A percentile compares a stretch with the other conserved stretches of the same genome.
phyloP scores from a whole-genome alignment of 2,329 filamentous ascomycete species.

The Leptodontidium sp. region DNA sequence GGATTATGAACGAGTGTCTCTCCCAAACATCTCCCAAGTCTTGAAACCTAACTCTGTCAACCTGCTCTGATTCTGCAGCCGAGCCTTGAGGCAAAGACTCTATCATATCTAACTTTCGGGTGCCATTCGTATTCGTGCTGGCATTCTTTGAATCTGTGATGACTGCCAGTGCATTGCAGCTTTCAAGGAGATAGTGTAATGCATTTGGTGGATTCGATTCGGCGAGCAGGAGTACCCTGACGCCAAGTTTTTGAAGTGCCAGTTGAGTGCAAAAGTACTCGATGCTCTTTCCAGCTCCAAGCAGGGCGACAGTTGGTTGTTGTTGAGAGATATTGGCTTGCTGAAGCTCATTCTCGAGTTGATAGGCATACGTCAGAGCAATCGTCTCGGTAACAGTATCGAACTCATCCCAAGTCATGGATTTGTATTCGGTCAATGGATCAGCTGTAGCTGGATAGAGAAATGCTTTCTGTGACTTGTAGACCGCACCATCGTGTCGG shows the following conservation, averaged over 20 bases:
- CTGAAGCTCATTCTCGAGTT: constrained; percentile 39
- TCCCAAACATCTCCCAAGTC: constrained; percentile 46
- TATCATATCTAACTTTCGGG: constrained; percentile 39
- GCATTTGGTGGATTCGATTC: constrained; percentile 44
- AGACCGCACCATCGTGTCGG: constrained; percentile 39
- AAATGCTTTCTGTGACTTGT: constrained; percentile 42
- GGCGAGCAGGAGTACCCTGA: constrained; percentile 44
- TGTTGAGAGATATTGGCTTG: constrained; percentile 37
- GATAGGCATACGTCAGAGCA: constrained; percentile 39
- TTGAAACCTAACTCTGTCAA: constrained; percentile 42
- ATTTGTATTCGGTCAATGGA: constrained; percentile 34
- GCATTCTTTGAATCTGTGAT: constrained; percentile 43
- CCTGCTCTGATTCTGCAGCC: constrained; percentile 22
- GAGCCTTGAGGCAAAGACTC: constrained; percentile 32
- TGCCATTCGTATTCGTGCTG: constrained; percentile 33
- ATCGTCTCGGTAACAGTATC: constrained; percentile 40
- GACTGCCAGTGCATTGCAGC: constrained; percentile 41
- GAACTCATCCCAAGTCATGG: constrained; percentile 45
- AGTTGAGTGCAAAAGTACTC: constrained; percentile 46
- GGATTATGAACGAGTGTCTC: constrained; percentile 45
- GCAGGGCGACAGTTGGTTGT: constrained; percentile 46
- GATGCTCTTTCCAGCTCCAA: constrained; percentile 43
- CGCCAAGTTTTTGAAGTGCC: constrained; percentile 45
- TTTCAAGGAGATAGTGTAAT: constrained; percentile 42
- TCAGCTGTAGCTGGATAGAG: constrained; percentile 39